Conservation (phyloP, 2,329 filamentous ascomycete species). For the Ophiostoma perfectum region DNA sequence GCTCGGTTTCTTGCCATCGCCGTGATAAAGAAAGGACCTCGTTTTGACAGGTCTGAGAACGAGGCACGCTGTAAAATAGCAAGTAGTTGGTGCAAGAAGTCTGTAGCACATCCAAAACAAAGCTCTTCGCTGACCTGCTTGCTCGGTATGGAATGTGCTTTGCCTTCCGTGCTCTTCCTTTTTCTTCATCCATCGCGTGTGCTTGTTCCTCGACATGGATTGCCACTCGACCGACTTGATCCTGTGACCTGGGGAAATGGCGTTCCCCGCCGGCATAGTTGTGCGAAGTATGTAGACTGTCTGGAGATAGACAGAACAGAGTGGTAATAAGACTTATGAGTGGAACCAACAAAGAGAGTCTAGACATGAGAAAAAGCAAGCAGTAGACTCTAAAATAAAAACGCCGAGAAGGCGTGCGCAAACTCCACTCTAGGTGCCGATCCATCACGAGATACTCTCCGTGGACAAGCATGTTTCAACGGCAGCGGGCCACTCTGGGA, state of each 20-base stretch:
- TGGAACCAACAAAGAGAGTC: not conserved
- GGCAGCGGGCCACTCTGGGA: not conserved
- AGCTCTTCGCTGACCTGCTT: too few relatives aligned
- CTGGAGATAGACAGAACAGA: too few relatives aligned
- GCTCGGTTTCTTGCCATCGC: too few relatives aligned
- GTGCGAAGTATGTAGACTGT: not conserved
- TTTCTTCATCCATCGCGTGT: not conserved
- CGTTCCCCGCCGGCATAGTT: not conserved
- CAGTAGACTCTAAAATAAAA: not conserved
- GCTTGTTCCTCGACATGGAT: not conserved
- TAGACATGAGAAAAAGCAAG: not conserved
- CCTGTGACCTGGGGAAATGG: not conserved
- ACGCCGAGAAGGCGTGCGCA: not conserved
- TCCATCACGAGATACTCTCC: slow-evolving; percentile 9
- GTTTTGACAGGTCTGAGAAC: too few relatives aligned
- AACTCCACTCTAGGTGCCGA: not conserved
- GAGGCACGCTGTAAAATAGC: too few relatives aligned
- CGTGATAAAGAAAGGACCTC: too few relatives aligned
- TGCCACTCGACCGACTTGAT: not conserved
- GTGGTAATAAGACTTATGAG: not conserved
- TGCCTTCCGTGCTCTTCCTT: too few relatives aligned
- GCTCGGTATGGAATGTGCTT: too few relatives aligned
- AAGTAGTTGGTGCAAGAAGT: too few relatives aligned
- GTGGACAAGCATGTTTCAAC: not conserved
- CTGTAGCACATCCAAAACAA: too few relatives aligned